phyloP scores from a whole-genome alignment of 805 yeast genomes.

The Teunomyces funiuensis region DNA sequence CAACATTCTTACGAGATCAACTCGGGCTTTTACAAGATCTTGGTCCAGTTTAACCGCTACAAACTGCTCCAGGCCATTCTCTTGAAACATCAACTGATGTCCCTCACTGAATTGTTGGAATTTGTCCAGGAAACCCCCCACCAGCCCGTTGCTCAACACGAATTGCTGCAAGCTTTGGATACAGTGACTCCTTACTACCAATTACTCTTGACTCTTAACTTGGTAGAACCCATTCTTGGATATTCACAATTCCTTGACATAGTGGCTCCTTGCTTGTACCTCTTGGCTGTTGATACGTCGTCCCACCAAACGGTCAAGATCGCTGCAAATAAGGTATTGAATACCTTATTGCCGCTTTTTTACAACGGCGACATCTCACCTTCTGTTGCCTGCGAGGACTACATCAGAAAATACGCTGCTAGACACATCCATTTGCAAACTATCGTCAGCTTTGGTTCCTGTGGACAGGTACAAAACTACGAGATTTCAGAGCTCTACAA shows the following conservation, averaged over 20 bases:
- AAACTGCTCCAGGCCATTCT: slow-evolving; percentile 20
- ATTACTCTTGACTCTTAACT: slow-evolving; percentile 7
- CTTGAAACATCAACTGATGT: slow-evolving; percentile 11
- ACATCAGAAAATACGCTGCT: background rate
- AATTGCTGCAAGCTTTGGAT: background rate
- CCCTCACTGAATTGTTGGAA: slow-evolving; percentile 7
- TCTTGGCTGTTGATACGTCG: background rate
- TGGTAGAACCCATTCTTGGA: background rate
- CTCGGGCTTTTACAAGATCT: slow-evolving; percentile 17
- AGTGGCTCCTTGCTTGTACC: slow-evolving; percentile 6
- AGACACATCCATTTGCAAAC: background rate
- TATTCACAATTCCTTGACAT: slow-evolving; percentile 5
- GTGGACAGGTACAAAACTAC: slow-evolving; percentile 16
- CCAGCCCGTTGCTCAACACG: background rate
- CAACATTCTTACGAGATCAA: slow-evolving; percentile 1
- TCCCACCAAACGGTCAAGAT: background rate
- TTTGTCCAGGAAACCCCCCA: slow-evolving; percentile 9
- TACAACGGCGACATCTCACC: slow-evolving; percentile 7
- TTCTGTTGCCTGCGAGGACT: background rate
- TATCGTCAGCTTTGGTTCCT: slow-evolving; percentile 5
- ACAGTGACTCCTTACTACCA: slow-evolving; percentile 6
- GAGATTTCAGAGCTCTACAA: slow-evolving; percentile 20
- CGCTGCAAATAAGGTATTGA: slow-evolving; percentile 8
- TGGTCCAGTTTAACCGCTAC: slow-evolving; percentile 26
- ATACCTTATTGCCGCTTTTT: slow-evolving; percentile 6